These are phyloP conservation scores for Talaromyces sp. DNA, from an alignment of 2,329 filamentous ascomycete genomes.

Conservation along the genomic window DNA sequence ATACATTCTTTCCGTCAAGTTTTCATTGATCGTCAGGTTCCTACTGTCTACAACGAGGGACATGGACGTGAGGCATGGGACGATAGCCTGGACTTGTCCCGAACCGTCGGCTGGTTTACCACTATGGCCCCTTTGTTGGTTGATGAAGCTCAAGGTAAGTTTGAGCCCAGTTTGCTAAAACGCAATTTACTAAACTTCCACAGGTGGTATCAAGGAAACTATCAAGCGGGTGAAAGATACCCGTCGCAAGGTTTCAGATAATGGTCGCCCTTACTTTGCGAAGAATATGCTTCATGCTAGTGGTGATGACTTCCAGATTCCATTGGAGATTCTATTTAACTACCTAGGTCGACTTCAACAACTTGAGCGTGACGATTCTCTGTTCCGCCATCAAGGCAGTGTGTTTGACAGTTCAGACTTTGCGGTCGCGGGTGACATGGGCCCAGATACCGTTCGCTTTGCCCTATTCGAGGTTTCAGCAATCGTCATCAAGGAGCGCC, in stretches of 20 bases:
- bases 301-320: constrained; percentile 41
- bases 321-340: constrained; percentile 46
- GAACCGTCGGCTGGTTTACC: constrained; percentile 56
- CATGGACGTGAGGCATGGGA: constrained; percentile 54
- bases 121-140: constrained; percentile 49
- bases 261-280: constrained; percentile 41
- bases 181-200: constrained; percentile 11
- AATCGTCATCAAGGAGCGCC: constrained; percentile 49
- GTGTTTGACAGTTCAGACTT: constrained; percentile 32
- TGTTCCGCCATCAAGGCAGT: constrained; percentile 47
- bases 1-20: constrained; percentile 48
- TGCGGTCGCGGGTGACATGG: constrained; percentile 48
- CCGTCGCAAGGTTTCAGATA: constrained; percentile 36
- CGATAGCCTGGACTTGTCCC: constrained; percentile 48
- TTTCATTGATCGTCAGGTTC: constrained; percentile 46
- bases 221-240: constrained; percentile 44
- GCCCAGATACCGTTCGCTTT: constrained; percentile 47
- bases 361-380: constrained; percentile 47
- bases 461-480: constrained; percentile 56
- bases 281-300: constrained; percentile 33
- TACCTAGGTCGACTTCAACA: constrained; percentile 45
- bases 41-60: constrained; percentile 54
- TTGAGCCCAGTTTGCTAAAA: background rate
- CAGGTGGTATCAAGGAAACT: constrained; percentile 31
- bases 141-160: constrained; percentile 29